Percentiles rank a stretch among this genome's conserved stretches.
Evolutionary conservation across 2,329 filamentous ascomycete genomes (phyloP).

Genomic region (Pseudogymnoascus sp.): DNA sequence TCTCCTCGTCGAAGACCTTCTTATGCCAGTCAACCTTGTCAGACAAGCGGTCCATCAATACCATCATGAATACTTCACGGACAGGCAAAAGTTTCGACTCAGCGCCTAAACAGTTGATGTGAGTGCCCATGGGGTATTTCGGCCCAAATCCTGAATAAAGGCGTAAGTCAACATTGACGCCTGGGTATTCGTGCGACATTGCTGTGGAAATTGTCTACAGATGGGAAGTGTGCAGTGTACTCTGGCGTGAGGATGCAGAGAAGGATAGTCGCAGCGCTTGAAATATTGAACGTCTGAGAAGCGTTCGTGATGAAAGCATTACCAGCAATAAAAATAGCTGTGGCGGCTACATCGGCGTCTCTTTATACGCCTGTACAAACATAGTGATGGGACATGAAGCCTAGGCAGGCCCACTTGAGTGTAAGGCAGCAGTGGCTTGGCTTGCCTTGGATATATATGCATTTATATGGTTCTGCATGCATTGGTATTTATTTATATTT

Average conservation of each 20-base stretch:
- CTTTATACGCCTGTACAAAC: constrained; percentile 7
- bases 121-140: not conserved
- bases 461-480: not conserved
- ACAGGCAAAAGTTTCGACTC: not conserved
- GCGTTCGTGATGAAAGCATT: no score
- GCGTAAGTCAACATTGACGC: constrained; percentile 4
- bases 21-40: constrained; percentile 11
- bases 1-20: constrained; percentile 22
- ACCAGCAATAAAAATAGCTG: not conserved
- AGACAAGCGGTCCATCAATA: constrained; percentile 6
- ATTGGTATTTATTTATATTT: not conserved
- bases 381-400: not conserved
- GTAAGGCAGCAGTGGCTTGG: constrained; percentile 9
- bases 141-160: no score
- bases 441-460: not conserved
- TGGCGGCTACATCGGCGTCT: not conserved
- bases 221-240: not conserved
- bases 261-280: not conserved
- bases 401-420: not conserved
- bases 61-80: constrained; percentile 11
- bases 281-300: no score
- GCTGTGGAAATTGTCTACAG: not conserved
- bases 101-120: not conserved
- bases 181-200: constrained; percentile 6
- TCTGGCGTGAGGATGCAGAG: not conserved